Base-by-base conservation (phyloP, 768 basidiomycete genomes). In the Pisolithus marmoratus region DNA sequence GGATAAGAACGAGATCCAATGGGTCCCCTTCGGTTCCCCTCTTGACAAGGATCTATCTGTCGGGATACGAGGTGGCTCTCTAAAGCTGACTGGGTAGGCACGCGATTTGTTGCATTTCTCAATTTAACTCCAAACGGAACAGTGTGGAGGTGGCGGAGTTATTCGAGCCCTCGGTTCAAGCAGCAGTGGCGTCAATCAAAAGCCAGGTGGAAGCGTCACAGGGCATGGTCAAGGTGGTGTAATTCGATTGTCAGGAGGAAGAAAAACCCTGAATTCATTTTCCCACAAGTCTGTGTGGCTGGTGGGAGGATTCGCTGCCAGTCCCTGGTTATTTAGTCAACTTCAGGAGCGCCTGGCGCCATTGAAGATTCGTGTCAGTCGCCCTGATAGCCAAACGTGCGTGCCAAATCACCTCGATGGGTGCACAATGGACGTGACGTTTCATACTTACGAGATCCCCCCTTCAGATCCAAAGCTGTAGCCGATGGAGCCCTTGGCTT, bases 401-500 rank as follows among this genome's bases (percentile, higher is more conserved):
- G 77, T 64, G 24, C 19, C 34, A 43, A 49, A 49, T 47, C 53
- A 37, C 44, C 36, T 37, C 26, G 34, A 8, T 29, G n/a, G 29
- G 51, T 46, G 41, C 41, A n/a, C n/a, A 11, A 2, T 22, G 23
- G 46, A 19, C 9, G 36, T 54, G 24, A 36, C 37, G 41, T 50
- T 40, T 52, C 44, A 24, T 38, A 36, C 46, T 58, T 23, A 54
- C 49, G 9, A 15, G 14, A 11, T 49, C 51, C 24, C 47, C 19
- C 11, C 51, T 59, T n/a, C 57, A 90, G 87, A 14, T 89, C 89
- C 17, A 91, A 91, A 66, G 88, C 89, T 4, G 87, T 90, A 7
- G 87, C 89, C 27, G 87, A 91, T 56, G 88, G 89, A 23, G 87
- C 87, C 2, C 80, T 90, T 55, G 87, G 87, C 26, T 91, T 90